Percentiles rank a stretch among this genome's conserved stretches.
These are phyloP conservation scores for Aspergillus clavatus DNA, from an alignment of 2,329 filamentous ascomycete species.

Conservation along the genomic window DNA sequence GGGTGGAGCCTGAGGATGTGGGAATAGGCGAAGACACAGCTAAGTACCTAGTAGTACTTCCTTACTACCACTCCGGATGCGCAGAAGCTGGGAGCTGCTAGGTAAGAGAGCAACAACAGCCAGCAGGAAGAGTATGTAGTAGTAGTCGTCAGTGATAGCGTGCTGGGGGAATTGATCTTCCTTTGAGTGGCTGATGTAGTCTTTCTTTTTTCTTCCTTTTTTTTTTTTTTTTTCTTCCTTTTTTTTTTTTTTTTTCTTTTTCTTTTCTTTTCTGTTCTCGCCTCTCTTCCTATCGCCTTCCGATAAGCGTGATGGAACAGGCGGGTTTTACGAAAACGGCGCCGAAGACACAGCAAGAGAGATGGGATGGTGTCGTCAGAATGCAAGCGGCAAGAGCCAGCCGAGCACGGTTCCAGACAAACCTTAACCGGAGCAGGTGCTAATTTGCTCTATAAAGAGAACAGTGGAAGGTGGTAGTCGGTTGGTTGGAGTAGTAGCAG, in stretches of 20 bases:
- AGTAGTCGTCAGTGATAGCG: slow-evolving; percentile 2
- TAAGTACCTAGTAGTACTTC: background rate
- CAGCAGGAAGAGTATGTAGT: background rate
- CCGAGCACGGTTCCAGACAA: slow-evolving; percentile 29
- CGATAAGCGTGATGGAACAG: slow-evolving; percentile 1
- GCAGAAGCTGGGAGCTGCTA: background rate
- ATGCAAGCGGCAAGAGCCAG: slow-evolving; percentile 33
- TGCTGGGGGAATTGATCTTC: background rate
- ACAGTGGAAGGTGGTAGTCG: background rate
- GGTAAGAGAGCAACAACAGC: slow-evolving; percentile 1
- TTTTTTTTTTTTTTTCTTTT: background rate
- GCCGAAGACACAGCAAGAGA: slow-evolving; percentile 7
- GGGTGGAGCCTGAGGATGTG: slow-evolving; percentile 18
- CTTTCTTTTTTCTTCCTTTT: background rate
- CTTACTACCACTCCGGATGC: background rate
- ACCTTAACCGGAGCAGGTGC: slow-evolving; percentile 19
- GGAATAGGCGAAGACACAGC: too few species aligned
- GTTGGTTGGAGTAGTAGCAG: too few species aligned
- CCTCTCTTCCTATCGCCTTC: background rate
- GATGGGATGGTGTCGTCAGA: slow-evolving; percentile 32
- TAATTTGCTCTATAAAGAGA: background rate
- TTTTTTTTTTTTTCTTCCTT: background rate
- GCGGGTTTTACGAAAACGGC: slow-evolving; percentile 27
- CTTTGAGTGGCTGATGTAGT: too few species aligned
- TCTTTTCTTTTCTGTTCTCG: background rate